These are phyloP conservation scores for Solanum pimpinellifolium DNA, from an alignment of 257 asterid species.

Conservation along the genomic window DNA sequence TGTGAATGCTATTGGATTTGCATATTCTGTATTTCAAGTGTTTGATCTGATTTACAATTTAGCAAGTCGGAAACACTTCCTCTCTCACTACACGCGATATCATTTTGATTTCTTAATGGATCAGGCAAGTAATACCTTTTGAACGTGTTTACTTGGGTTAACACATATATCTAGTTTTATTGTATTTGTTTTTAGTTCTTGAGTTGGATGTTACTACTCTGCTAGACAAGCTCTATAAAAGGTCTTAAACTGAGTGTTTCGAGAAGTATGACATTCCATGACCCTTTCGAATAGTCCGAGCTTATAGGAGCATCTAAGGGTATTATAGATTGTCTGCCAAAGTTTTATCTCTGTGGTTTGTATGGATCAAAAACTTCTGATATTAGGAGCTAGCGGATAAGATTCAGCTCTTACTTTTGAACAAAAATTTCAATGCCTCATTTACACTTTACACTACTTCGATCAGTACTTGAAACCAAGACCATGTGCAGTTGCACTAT, in stretches of 20 bases:
- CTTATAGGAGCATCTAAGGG: not conserved
- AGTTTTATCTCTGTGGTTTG: not conserved
- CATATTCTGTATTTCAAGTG: conserved; percentile 61
- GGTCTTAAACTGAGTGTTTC: not conserved
- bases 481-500: not conserved
- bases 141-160: not conserved
- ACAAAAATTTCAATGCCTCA: not conserved
- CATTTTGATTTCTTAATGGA: conserved; percentile 66
- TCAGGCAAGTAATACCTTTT: conserved; percentile 45
- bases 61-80: conserved; percentile 46
- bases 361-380: not conserved
- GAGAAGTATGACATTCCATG: not conserved
- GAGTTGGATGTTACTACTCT: not conserved
- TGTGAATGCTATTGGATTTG: conserved; percentile 66
- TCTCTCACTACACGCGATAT: conserved; percentile 38
- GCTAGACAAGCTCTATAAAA: not conserved
- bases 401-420: not conserved
- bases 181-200: not conserved
- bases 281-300: not conserved
- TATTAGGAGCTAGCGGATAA: not conserved
- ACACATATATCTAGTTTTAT: not conserved
- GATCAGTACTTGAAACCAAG: not conserved
- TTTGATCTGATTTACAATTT: conserved; percentile 37
- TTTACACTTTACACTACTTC: not conserved
- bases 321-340: not conserved